phyloP scores from a whole-genome alignment of 352 stramenopile genomes.

The Globisporangium uncinulatum region DNA sequence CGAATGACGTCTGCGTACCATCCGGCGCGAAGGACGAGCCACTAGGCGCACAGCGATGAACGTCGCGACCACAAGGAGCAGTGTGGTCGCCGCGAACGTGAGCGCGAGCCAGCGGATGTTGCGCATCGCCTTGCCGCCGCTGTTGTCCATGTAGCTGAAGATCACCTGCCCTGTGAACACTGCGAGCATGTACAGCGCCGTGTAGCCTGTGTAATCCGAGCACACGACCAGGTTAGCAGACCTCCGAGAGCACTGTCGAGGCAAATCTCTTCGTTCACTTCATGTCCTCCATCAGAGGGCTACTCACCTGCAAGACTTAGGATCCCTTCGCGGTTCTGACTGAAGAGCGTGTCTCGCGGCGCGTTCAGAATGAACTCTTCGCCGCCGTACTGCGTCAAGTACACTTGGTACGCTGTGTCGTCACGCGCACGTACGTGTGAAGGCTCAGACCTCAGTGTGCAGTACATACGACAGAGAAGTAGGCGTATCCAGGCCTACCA shows the following conservation, averaged over 20 bases:
- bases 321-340: slow-evolving; percentile 95
- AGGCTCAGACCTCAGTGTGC: not conserved
- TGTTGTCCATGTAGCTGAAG: slow-evolving; percentile 61
- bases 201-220: slow-evolving; percentile 70
- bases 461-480: not conserved
- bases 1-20: slow-evolving; percentile 27
- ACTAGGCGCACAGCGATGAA: slow-evolving; percentile 54
- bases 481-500: not conserved
- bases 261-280: no score
- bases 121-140: slow-evolving; percentile 46
- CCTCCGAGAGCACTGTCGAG: no score
- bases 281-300: no score
- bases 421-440: not conserved
- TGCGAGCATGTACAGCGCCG: slow-evolving; percentile 82
- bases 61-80: slow-evolving; percentile 43
- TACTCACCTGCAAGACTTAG: slow-evolving; percentile 78
- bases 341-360: slow-evolving; percentile 73
- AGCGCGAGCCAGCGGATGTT: slow-evolving; percentile 60
- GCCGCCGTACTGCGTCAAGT: slow-evolving; percentile 61
- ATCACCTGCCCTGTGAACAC: slow-evolving; percentile 55
- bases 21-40: slow-evolving; percentile 58
- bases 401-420: slow-evolving; percentile 77
- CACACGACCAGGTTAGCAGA: no score
- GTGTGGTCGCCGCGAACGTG: slow-evolving; percentile 31
- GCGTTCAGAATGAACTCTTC: slow-evolving; percentile 77